Evolutionary conservation across 495 filamentous ascomycete genomes (phyloP), one percentile per base, ranked within the genome.

Genomic region (Letharia lupina): DNA sequence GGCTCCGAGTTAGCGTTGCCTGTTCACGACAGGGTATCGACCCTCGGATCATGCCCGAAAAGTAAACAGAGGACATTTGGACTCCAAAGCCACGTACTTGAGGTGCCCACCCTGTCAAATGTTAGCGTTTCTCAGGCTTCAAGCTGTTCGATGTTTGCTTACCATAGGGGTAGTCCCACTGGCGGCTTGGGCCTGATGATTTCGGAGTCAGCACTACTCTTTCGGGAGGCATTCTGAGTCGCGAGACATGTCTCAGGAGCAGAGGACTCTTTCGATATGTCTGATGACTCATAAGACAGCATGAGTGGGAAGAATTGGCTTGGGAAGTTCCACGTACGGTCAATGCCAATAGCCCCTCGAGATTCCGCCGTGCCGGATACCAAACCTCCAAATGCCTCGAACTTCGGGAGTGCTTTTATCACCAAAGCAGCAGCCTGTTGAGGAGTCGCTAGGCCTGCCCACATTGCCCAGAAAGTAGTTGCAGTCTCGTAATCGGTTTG

Each of bases 101-200:
- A 37, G 64, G 64, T 33, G 64, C 56, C 64, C 56, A 65, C n/a
- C 64, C 64, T 65, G 33, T 35, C n/a, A 20, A 37, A n/a, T 33
- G 63, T 64, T 52, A 64, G 63, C 50, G 16, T 44, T 37, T 9
- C 9, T 45, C 63, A 18, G 31, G 23, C 15, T n/a, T 44, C 48
- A 39, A 10, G 63, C 23, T 41, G 28, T n/a, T 58, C 18, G 9
- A 20, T 10, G 59, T 16, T 0, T 45, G 11, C 50, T 63, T 58
- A 65, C 94, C 94, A 73, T 91, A 97, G 1, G 94, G 94, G 73
- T 92, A 98, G 74, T 98, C 94, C 94, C 94, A 98, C 74, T 98
- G 94, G 94, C 4, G 93, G 93, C 18, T 91, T 82, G 70, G 91
- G 84, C 45, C 8, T 7, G 1, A 4, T 1, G 15, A 45, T 18